phyloP scores from a whole-genome alignment of 208 protist genomes.

The Trypanosoma scelopori region DNA sequence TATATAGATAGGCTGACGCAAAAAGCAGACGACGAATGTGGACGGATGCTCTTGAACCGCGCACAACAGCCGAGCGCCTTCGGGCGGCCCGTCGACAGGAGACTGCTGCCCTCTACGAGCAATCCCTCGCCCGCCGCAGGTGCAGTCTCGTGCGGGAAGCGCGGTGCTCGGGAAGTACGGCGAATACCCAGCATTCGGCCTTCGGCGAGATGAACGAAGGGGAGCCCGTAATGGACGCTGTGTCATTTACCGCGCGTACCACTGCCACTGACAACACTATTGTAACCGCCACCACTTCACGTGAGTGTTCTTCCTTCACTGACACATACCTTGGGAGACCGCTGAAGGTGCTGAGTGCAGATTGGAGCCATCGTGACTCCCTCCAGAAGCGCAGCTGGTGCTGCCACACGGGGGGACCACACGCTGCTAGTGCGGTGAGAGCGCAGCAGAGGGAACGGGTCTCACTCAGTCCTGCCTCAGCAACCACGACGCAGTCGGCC shows the following conservation, averaged over 20 bases:
- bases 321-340: slow-evolving; percentile 1
- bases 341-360: slow-evolving; percentile 5
- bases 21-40: slow-evolving; percentile 7
- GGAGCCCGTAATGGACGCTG: neutral
- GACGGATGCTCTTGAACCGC: neutral
- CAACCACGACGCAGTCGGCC: neutral
- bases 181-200: no score
- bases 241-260: neutral
- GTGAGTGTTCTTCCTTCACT: neutral
- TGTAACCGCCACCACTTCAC: neutral
- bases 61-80: slow-evolving; percentile 21
- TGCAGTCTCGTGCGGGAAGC: neutral
- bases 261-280: neutral
- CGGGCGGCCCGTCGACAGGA: slow-evolving; percentile 19
- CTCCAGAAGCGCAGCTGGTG: slow-evolving; percentile 1
- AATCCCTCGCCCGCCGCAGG: slow-evolving; percentile 19
- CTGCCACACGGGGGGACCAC: neutral
- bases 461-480: neutral
- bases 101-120: slow-evolving; percentile 20
- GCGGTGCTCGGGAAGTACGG: neutral
- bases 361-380: slow-evolving; percentile 10
- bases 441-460: neutral
- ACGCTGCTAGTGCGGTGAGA: neutral
- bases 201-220: no score
- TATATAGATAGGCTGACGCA: neutral